These are phyloP conservation scores for Aspergillus nidulans DNA, from an alignment of 495 filamentous ascomycete genomes.

Conservation along the genomic window DNA sequence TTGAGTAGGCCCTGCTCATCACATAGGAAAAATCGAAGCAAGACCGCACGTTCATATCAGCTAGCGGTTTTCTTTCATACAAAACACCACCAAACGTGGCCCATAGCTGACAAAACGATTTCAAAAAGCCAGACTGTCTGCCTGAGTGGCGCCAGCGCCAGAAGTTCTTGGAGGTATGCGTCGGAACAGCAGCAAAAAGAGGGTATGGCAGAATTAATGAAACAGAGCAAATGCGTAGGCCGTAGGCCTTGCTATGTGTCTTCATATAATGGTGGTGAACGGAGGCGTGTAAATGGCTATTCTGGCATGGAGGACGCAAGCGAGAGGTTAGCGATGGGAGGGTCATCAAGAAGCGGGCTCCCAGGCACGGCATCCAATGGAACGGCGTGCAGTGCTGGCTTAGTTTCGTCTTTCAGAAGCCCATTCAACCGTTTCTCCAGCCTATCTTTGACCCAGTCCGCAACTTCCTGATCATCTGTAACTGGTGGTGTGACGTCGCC, in stretches of 20 bases:
- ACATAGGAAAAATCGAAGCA: background rate
- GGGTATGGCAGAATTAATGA: slow-evolving; percentile 6
- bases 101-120: slow-evolving; percentile 9
- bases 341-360: slow-evolving; percentile 31
- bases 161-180: slow-evolving; percentile 1
- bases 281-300: background rate
- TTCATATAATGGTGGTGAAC: background rate
- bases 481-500: slow-evolving; percentile 33
- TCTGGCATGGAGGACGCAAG: slow-evolving; percentile 2
- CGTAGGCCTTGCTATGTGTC: slow-evolving; percentile 3
- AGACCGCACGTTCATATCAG: background rate
- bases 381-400: slow-evolving; percentile 75
- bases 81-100: background rate
- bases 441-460: slow-evolving; percentile 76
- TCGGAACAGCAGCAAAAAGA: slow-evolving; percentile 4
- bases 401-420: slow-evolving; percentile 39
- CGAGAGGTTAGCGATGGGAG: slow-evolving; percentile 6
- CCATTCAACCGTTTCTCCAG: slow-evolving; percentile 56
- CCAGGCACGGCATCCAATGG: slow-evolving; percentile 59
- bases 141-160: slow-evolving; percentile 15
- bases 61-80: slow-evolving; percentile 1
- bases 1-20: background rate
- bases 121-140: background rate
- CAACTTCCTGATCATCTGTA: slow-evolving; percentile 71
- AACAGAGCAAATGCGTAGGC: background rate